Evolutionary conservation across 1,284 basidiomycete species (phyloP).

Genomic region (Inonotus hispidus): DNA sequence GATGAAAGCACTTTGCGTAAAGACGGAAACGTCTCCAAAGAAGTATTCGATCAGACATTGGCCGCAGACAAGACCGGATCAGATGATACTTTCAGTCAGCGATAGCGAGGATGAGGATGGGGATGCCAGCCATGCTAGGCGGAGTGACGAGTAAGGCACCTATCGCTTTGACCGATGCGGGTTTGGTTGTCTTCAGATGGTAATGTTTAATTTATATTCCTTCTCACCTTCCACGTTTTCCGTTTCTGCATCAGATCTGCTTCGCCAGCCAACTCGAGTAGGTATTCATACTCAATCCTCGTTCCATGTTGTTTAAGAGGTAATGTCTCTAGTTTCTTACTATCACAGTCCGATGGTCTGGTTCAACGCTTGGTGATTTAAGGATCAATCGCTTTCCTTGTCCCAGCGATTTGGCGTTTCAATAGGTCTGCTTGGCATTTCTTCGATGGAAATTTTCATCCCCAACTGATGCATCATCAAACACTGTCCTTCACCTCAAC

Average conservation of each 20-base stretch:
- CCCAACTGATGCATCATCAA: too few species aligned
- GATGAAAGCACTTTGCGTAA: neutral
- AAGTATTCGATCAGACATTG: neutral
- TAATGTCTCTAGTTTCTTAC: too few species aligned
- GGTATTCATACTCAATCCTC: too few species aligned
- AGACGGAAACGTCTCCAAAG: neutral
- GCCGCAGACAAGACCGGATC: constrained; percentile 7
- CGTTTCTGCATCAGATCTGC: too few species aligned
- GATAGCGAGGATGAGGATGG: constrained; percentile 8
- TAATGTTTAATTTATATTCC: neutral
- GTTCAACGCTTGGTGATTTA: neutral
- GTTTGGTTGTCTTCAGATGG: neutral
- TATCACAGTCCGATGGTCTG: neutral
- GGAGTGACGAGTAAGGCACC: neutral
- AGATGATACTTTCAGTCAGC: constrained; percentile 4
- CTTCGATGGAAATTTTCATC: too few species aligned
- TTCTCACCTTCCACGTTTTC: neutral
- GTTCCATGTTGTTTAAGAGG: too few species aligned
- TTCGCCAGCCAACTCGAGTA: too few species aligned
- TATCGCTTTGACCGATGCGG: neutral
- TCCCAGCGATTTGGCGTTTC: neutral
- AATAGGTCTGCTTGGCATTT: neutral
- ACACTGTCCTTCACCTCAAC: too few species aligned
- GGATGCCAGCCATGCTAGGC: neutral
- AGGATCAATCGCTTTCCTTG: neutral